Evolutionary conservation across 1,284 basidiomycete genomes (phyloP).

Genomic region (Apiotrichum laibachii): DNA sequence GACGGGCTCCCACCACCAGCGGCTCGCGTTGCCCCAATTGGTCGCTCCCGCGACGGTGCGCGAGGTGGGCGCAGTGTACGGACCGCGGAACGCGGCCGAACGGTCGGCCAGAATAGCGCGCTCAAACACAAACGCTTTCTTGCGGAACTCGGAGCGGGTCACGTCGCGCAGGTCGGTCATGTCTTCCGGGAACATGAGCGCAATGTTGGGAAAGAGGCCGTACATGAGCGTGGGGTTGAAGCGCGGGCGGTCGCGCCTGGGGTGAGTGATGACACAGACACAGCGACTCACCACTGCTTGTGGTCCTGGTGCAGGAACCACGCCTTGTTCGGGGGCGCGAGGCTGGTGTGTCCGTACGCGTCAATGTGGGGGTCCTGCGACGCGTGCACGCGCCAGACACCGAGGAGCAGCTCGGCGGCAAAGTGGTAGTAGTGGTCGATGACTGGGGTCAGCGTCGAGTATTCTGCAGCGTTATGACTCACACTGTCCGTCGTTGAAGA

Average conservation of each 20-base stretch:
- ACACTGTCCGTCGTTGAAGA: constrained; percentile 52
- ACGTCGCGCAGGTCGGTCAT: constrained; percentile 59
- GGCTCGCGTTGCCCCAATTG: constrained; percentile 52
- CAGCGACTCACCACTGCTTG: constrained; percentile 41
- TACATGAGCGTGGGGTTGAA: constrained; percentile 49
- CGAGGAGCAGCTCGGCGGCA: constrained; percentile 71
- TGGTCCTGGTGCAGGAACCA: constrained; percentile 48
- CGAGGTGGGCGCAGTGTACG: constrained; percentile 63
- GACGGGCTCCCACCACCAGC: constrained; percentile 69
- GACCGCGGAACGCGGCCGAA: constrained; percentile 67
- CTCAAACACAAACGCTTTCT: constrained; percentile 51
- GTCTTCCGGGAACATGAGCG: constrained; percentile 65
- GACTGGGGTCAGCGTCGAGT: constrained; percentile 52
- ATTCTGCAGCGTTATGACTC: constrained; percentile 17
- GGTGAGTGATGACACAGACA: not conserved
- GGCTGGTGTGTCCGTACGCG: constrained; percentile 34
- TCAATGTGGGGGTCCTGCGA: constrained; percentile 43
- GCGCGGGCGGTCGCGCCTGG: constrained; percentile 46
- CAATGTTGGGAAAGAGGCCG: constrained; percentile 48
- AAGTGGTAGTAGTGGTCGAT: constrained; percentile 79
- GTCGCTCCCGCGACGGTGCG: constrained; percentile 57
- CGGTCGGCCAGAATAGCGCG: constrained; percentile 64
- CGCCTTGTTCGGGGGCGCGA: constrained; percentile 41
- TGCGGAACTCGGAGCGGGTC: constrained; percentile 43
- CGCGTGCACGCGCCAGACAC: constrained; percentile 68